Evolutionary conservation across 371 early-diverging fungal species (phyloP).

Genomic region (Rhizopus delemar): DNA sequence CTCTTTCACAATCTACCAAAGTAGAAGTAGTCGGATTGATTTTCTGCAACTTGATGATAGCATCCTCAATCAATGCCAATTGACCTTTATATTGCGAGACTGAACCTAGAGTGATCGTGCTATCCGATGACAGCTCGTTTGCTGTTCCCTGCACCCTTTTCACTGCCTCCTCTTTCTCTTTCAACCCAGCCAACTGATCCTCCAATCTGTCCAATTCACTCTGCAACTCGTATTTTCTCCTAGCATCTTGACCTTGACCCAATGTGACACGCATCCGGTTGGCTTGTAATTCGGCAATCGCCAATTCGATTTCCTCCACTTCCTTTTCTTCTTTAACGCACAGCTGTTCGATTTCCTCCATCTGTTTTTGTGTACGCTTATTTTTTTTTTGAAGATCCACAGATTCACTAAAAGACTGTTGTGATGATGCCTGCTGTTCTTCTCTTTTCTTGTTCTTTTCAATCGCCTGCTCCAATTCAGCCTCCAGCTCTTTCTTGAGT

Average conservation of each 20-base stretch:
- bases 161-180: neutral
- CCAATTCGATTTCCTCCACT: neutral
- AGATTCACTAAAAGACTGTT: neutral
- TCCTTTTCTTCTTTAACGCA: conserved; percentile 1
- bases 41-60: neutral
- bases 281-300: neutral
- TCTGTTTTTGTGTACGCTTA: neutral
- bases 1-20: neutral
- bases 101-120: neutral
- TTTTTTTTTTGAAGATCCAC: neutral
- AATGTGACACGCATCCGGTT: neutral
- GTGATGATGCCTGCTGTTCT: neutral
- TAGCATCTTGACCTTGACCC: neutral
- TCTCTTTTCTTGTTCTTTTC: neutral
- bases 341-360: neutral
- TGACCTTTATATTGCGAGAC: neutral
- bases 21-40: neutral
- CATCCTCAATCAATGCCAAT: neutral
- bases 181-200: neutral
- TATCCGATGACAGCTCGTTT: neutral
- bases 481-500: neutral
- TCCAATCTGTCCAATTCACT: neutral
- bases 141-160: neutral
- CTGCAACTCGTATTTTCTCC: neutral
- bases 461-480: neutral